Evolutionary conservation across 2,329 filamentous ascomycete genomes (phyloP).

Genomic region (Fusarium beomiforme): DNA sequence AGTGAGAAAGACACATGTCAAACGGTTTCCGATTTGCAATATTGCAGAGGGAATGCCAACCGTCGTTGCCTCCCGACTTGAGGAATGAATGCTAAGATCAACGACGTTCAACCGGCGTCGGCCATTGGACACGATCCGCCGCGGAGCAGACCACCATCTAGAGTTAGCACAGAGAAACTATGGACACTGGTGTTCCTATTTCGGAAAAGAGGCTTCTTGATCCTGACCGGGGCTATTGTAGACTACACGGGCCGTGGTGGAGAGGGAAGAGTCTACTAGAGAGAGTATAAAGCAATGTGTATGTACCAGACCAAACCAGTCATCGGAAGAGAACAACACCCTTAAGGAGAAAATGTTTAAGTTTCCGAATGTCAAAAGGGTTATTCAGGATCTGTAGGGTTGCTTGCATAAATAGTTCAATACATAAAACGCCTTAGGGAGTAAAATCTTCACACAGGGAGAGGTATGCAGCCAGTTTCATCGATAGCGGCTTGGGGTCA

Average conservation of each 20-base stretch:
- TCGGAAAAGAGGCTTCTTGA: background rate
- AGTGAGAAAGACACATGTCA: constrained; percentile 14
- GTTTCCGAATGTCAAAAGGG: background rate
- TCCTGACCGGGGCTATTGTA: background rate
- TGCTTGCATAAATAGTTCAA: constrained; percentile 15
- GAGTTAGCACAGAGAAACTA: background rate
- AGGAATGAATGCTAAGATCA: constrained; percentile 32
- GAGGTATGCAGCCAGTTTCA: constrained; percentile 19
- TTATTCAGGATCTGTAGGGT: background rate
- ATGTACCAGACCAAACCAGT: too few species aligned
- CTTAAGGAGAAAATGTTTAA: background rate
- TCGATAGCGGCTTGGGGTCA: background rate
- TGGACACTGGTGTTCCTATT: background rate
- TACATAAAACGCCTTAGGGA: constrained; percentile 5
- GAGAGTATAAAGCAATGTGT: background rate
- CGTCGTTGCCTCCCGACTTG: constrained; percentile 19
- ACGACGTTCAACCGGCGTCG: background rate
- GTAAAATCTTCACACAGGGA: background rate
- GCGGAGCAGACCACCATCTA: background rate
- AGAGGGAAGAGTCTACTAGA: constrained; percentile 3
- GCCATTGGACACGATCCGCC: background rate
- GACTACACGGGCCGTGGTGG: constrained; percentile 26
- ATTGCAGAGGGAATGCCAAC: constrained; percentile 23
- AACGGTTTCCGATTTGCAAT: constrained; percentile 24
- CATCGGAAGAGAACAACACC: background rate